A percentile compares a stretch with the other conserved stretches of the same genome.
Evolutionary conservation across 1,284 basidiomycete species (phyloP).

Genomic region (Cryptococcus sp.): DNA sequence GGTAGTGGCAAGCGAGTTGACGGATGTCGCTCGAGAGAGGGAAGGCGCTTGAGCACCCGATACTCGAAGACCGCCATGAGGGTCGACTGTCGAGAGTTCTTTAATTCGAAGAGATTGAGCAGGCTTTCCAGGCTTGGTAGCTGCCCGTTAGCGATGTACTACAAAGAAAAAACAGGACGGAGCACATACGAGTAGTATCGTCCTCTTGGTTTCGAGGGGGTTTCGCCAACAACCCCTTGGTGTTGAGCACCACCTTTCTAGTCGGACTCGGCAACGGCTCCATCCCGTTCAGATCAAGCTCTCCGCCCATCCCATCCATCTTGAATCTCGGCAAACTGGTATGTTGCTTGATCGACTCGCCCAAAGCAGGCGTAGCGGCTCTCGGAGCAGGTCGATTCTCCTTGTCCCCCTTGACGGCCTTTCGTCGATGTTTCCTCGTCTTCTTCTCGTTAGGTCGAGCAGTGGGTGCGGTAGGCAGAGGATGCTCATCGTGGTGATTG

Average conservation of each 20-base stretch:
- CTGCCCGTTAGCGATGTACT: constrained; percentile 18
- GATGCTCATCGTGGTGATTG: neutral
- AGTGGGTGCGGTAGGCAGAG: neutral
- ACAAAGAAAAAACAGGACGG: no score
- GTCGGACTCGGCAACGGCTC: neutral
- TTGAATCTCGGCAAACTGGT: constrained; percentile 11
- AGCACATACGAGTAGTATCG: constrained; percentile 28
- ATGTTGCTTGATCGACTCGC: constrained; percentile 40
- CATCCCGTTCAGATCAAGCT: no score
- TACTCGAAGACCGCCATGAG: constrained; percentile 13
- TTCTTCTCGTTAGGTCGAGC: constrained; percentile 17
- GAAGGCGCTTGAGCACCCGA: constrained; percentile 8
- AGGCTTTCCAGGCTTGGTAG: constrained; percentile 30
- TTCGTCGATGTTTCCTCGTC: constrained; percentile 21
- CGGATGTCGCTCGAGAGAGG: constrained; percentile 2
- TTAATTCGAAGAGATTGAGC: constrained; percentile 26
- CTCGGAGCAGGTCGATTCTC: constrained; percentile 6
- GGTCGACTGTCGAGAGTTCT: constrained; percentile 11
- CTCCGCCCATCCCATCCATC: no score
- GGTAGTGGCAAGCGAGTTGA: constrained; percentile 1
- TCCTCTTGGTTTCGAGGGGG: constrained; percentile 14
- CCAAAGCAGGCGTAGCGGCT: constrained; percentile 22
- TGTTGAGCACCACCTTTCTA: constrained; percentile 21
- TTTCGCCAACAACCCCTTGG: constrained; percentile 11
- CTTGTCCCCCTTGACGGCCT: neutral